A percentile compares a stretch with the other conserved stretches of the same genome.
Conservation (phyloP, 345 rosid species). For the Raphanus sativus region DNA sequence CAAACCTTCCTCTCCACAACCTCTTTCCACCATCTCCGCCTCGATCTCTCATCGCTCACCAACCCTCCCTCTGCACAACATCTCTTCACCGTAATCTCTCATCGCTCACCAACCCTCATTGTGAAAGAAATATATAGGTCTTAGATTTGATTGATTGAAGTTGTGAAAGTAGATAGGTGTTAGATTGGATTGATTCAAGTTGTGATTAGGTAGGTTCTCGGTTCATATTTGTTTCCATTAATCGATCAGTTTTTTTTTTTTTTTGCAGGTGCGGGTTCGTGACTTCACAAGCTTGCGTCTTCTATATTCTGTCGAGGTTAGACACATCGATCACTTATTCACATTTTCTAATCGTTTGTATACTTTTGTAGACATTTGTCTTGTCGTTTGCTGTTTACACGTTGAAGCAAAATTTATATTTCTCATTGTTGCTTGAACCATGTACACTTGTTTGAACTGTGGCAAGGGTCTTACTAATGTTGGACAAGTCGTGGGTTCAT, state of each 20-base stretch:
- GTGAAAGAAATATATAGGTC: no score
- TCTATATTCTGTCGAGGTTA: background rate
- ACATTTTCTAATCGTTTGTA: background rate
- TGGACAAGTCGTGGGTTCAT: background rate
- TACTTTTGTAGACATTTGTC: background rate
- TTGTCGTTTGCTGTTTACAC: background rate
- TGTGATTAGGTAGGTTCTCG: background rate
- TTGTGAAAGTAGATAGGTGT: no score
- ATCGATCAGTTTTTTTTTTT: background rate
- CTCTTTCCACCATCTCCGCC: background rate
- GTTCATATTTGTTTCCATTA: background rate
- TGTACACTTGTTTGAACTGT: background rate
- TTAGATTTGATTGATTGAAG: no score
- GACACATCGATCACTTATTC: background rate
- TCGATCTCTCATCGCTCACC: background rate
- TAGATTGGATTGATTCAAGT: background rate
- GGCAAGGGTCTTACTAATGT: background rate
- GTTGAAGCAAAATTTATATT: background rate
- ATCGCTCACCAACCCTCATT: background rate
- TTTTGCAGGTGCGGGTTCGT: background rate
- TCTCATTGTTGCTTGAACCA: background rate
- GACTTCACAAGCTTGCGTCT: background rate
- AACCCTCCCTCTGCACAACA: background rate
- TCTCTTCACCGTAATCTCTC: background rate
- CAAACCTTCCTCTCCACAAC: background rate